phyloP scores from a whole-genome alignment of 148 eudicot genomes.

The Rhododendron simsii region DNA sequence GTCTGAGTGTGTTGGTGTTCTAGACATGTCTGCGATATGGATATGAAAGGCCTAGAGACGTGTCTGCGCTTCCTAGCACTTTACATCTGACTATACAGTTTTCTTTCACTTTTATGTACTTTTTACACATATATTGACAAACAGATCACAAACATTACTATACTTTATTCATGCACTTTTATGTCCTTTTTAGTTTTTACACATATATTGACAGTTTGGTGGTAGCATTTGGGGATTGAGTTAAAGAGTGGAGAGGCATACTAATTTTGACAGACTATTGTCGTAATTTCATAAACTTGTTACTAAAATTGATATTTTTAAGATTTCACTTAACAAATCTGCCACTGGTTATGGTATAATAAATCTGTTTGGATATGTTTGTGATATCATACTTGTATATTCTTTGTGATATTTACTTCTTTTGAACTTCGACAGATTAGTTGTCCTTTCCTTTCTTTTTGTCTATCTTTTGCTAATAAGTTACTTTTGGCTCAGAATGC shows the following conservation, averaged over 20 bases:
- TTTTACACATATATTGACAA: neutral
- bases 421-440: neutral
- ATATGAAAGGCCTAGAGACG: neutral
- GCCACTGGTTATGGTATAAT: neutral
- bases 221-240: neutral
- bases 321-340: neutral
- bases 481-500: slow-evolving; percentile 39
- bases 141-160: neutral
- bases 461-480: neutral
- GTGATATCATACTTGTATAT: neutral
- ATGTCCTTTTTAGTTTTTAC: neutral
- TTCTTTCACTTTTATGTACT: neutral
- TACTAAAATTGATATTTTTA: neutral
- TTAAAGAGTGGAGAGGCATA: neutral
- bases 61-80: neutral
- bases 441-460: neutral
- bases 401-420: neutral
- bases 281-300: neutral
- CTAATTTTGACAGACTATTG: neutral
- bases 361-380: neutral
- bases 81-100: neutral
- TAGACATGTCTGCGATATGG: neutral
- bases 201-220: neutral
- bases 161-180: neutral
- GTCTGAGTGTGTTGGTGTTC: neutral